Evolutionary conservation across 2,329 filamentous ascomycete genomes (phyloP), one percentile per base, ranked within the genome.

Genomic region (Monosporascus sp.): DNA sequence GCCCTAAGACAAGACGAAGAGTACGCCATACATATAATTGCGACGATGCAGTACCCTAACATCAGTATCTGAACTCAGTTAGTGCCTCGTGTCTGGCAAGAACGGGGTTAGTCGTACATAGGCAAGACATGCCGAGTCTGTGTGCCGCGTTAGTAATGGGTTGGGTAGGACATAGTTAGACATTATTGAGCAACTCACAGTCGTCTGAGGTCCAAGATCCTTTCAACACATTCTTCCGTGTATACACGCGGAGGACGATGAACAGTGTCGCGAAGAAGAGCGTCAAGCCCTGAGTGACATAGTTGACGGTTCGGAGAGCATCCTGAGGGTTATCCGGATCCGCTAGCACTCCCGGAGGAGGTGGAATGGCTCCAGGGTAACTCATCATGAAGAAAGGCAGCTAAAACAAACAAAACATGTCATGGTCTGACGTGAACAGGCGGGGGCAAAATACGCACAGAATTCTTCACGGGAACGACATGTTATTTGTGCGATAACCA

Each of bases 261-360:
- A 67, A 68, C 0, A 56, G n/a, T n/a, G 58, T 57, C 6, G 65
- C 62, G 16, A 63, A 49, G 8, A 63, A 14, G 8, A 69, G 48
- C 7, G 65, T 67, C 20, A 69, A 50, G 0, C 48, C 63, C 48
- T 69, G 67, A 3, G 61, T 65, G 3, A 65, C 56, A 44, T 64
- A 59, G 50, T 65, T 66, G 38, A 62, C 47, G 0, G 62, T 67
- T 20, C 58, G 55, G 45, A 69, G 48, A 24, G 63, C 58, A 41
- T 68, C 66, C 14, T 52, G 24, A 0, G 65, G 67, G 41, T 67
- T 50, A 5, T 62, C 54, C 17, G 67, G 38, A 56, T 68, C 48
- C 7, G 61, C 55, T 17, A 51, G 53, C 11, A 64, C 58, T 44
- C 66, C 66, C 20, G 54, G n/a, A 16, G 67, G 65, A 11, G 61